Base-by-base conservation (phyloP, 768 basidiomycete species). In the Neoboletus magnificus region DNA sequence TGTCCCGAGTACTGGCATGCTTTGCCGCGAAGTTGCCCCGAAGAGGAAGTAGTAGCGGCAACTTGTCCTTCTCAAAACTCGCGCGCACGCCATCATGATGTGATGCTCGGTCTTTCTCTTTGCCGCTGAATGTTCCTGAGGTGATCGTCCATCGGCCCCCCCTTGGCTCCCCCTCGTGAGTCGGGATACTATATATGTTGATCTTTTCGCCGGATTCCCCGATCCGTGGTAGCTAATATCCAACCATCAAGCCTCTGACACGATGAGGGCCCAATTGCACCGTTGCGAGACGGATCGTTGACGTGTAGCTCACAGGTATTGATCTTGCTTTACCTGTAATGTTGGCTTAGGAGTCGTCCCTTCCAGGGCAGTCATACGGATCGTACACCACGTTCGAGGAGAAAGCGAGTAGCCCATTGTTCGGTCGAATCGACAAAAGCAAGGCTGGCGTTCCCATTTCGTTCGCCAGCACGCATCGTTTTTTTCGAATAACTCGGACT, bases 31-130 rank as follows among this genome's bases (percentile, higher is more conserved):
- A 62, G 61, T 32, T 5, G 23, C 22, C 56, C 44, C 8, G 25
- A 62, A 58, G 36, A 47, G 61, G 61, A 39, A 62, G 33, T 40
- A 22, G n/a, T 25, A 50, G 49, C 48, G 45, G 41, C 45, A 51
- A 55, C 36, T n/a, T 23, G n/a, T 50, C 27, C 22, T 47, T 35
- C 37, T 16, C 50, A 49, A 57, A n/a, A n/a, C 32, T 11, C n/a
- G 20, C 33, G 27, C 45, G 41, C 52, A 18, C 32, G 9, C 32
- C 33, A 39, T 25, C 32, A 9, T 45, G 43, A 47, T 46, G 32
- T 46, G 47, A 45, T 46, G 39, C 36, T 29, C 42, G 39, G 35
- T 23, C 39, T 29, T 13, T 57, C 41, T 35, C 30, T 32, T 13
- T 50, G 8, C 36, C 32, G 29, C 23, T 32, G 39, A 29, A 44